A percentile compares a stretch with the other conserved stretches of the same genome.
These are phyloP conservation scores for Piromyces sp. DNA, from an alignment of 192 early-diverging fungal species.

Conservation along the genomic window DNA sequence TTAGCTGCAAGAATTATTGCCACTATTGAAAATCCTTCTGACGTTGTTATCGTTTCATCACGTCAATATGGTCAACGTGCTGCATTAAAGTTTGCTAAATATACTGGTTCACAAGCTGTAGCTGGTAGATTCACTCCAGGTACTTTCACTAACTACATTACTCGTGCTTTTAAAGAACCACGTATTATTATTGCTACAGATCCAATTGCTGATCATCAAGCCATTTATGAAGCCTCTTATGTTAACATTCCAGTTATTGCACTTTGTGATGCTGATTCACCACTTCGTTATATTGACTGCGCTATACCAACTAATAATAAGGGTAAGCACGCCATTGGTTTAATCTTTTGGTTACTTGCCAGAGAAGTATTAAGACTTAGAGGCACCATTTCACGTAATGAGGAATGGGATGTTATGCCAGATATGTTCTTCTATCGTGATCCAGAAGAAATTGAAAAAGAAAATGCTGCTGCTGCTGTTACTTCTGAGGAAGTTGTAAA, in stretches of 20 bases:
- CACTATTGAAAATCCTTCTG: constrained; percentile 94
- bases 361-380: constrained; percentile 97
- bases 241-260: constrained; percentile 99
- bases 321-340: constrained; percentile 95
- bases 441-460: constrained; percentile 51
- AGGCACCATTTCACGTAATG: constrained; percentile 67
- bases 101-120: constrained; percentile 97
- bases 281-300: constrained; percentile 84
- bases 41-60: constrained; percentile 92
- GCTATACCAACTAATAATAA: constrained; percentile 99
- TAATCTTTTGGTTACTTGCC: constrained; percentile 92
- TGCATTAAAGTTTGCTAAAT: constrained; percentile 91
- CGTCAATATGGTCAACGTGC: constrained; percentile 96
- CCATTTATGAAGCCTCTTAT: constrained; percentile 97
- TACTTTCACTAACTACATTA: constrained; percentile 99
- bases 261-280: constrained; percentile 93
- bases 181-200: constrained; percentile 94
- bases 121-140: constrained; percentile 99
- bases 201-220: constrained; percentile 95
- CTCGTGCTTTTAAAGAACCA: constrained; percentile 97
- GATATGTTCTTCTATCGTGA: constrained; percentile 99
- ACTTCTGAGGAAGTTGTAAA: constrained; percentile 8
- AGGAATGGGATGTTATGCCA: constrained; percentile 91
- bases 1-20: constrained; percentile 96
- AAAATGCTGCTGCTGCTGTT: constrained; percentile 29